phyloP scores from a whole-genome alignment of 2,329 filamentous ascomycete species.

The Botrytis squamosa region DNA sequence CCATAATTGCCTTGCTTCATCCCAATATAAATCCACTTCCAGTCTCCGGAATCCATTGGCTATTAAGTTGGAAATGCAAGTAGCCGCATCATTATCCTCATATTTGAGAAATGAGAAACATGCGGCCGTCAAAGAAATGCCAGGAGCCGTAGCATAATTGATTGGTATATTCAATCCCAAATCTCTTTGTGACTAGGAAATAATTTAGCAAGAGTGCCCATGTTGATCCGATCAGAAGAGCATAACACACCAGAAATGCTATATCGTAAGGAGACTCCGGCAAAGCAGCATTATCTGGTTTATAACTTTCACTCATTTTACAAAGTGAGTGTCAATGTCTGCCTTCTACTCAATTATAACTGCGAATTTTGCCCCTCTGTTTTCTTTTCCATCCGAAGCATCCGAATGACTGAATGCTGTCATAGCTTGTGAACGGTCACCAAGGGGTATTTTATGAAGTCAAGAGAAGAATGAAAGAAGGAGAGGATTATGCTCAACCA shows the following conservation, averaged over 20 bases:
- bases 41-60: constrained; percentile 58
- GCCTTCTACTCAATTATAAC: neutral
- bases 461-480: neutral
- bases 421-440: neutral
- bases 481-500: neutral
- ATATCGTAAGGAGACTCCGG: constrained; percentile 38
- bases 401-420: neutral
- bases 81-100: constrained; percentile 49
- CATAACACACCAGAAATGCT: constrained; percentile 31
- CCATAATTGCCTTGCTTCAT: constrained; percentile 52
- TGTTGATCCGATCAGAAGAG: neutral
- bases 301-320: constrained; percentile 45
- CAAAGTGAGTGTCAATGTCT: neutral
- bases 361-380: neutral
- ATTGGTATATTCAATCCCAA: constrained; percentile 58
- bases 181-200: constrained; percentile 56
- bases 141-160: constrained; percentile 59
- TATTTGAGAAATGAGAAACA: constrained; percentile 58
- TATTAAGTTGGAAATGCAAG: constrained; percentile 63
- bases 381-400: constrained; percentile 4
- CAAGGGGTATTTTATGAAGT: neutral
- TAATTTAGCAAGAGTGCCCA: constrained; percentile 20
- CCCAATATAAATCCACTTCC: constrained; percentile 64
- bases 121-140: constrained; percentile 54
- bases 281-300: constrained; percentile 40